A percentile compares a stretch with the other conserved stretches of the same genome.
Evolutionary conservation across 768 basidiomycete genomes (phyloP).

Genomic region (Boletus edulis): DNA sequence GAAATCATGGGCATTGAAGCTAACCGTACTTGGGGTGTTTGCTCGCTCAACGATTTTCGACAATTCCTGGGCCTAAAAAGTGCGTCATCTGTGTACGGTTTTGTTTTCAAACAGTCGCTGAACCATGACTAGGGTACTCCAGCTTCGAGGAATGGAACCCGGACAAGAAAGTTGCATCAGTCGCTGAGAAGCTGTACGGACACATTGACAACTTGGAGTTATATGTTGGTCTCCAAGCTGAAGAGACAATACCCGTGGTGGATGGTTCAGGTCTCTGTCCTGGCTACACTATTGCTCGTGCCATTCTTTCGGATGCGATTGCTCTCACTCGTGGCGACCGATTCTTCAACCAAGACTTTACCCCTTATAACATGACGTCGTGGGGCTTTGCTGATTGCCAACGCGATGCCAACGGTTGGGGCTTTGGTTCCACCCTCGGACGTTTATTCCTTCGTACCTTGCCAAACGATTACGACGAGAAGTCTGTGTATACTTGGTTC

Average conservation of each 20-base stretch:
- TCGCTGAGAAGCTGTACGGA: constrained; percentile 77
- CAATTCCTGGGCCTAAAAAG: constrained; percentile 78
- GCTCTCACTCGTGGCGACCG: constrained; percentile 85
- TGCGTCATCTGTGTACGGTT: constrained; percentile 28
- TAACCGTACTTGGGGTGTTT: constrained; percentile 76
- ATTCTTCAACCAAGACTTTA: constrained; percentile 79
- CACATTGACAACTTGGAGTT: constrained; percentile 75
- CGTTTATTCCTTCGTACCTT: constrained; percentile 72
- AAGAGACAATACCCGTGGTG: constrained; percentile 69
- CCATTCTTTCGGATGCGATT: constrained; percentile 83
- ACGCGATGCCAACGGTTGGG: constrained; percentile 65
- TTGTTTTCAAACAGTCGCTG: neutral
- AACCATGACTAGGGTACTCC: constrained; percentile 48
- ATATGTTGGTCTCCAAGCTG: constrained; percentile 79
- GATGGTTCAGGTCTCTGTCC: constrained; percentile 86
- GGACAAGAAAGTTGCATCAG: constrained; percentile 59
- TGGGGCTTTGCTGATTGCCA: constrained; percentile 88
- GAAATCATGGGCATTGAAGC: constrained; percentile 86
- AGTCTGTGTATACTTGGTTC: constrained; percentile 83
- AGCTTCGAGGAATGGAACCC: constrained; percentile 84
- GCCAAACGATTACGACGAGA: constrained; percentile 63
- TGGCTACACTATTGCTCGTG: constrained; percentile 81
- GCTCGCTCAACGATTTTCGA: constrained; percentile 82
- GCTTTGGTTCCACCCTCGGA: constrained; percentile 69
- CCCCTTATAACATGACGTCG: constrained; percentile 74